Evolutionary conservation across 1,284 basidiomycete genomes (phyloP).

Genomic region (Pyrrhoderma noxium): DNA sequence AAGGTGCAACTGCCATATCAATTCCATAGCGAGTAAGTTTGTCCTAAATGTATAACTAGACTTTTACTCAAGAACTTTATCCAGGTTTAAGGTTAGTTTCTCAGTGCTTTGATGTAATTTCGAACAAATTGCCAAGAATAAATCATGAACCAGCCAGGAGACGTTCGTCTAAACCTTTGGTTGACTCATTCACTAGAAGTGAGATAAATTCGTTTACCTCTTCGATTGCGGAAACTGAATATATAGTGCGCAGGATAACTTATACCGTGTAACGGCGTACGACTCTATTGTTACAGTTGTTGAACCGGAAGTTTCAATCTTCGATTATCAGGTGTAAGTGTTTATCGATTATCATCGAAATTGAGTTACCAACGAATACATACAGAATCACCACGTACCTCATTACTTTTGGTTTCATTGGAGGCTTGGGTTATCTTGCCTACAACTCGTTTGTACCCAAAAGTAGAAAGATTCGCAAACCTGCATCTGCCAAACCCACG

Average conservation of each 20-base stretch:
- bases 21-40: constrained; percentile 79
- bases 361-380: neutral
- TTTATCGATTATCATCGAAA: neutral
- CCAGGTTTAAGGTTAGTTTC: constrained; percentile 53
- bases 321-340: constrained; percentile 75
- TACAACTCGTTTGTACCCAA: constrained; percentile 64
- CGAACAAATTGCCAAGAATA: constrained; percentile 2
- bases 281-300: constrained; percentile 79
- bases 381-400: constrained; percentile 72
- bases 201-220: constrained; percentile 23
- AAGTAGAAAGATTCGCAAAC: constrained; percentile 42
- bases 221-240: neutral
- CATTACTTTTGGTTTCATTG: constrained; percentile 58
- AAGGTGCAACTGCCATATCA: constrained; percentile 69
- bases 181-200: constrained; percentile 66
- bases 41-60: neutral
- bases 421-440: constrained; percentile 59
- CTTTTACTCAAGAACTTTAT: neutral
- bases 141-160: constrained; percentile 51
- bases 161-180: constrained; percentile 74
- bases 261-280: constrained; percentile 62
- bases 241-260: constrained; percentile 35
- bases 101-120: neutral
- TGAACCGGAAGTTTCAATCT: constrained; percentile 71
- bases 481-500: constrained; percentile 43